Conservation (phyloP, 1,139 yeast species). For the Candida albicans region DNA sequence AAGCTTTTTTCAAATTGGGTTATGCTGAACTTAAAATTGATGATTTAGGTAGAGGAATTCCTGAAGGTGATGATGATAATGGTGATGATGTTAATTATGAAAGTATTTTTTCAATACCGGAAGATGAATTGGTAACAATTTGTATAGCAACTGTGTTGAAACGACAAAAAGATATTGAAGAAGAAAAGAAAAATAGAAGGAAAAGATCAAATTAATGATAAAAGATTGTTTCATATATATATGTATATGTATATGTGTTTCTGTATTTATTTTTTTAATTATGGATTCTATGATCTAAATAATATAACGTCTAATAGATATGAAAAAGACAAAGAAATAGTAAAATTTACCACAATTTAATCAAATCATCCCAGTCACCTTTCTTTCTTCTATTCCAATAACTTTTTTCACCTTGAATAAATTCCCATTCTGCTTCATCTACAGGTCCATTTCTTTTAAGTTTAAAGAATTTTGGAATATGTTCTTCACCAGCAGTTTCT, state of each 20-base stretch:
- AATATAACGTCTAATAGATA: not conserved
- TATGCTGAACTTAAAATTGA: conserved; percentile 14
- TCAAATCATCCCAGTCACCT: conserved; percentile 58
- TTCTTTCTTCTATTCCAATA: conserved; percentile 79
- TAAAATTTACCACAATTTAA: conserved; percentile 49
- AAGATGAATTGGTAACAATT: conserved; percentile 15
- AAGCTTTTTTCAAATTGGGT: conserved; percentile 10
- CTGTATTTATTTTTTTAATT: not conserved
- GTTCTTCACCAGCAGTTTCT: conserved; percentile 44
- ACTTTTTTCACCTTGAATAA: conserved; percentile 59
- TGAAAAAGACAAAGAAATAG: not conserved
- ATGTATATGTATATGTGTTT: not conserved
- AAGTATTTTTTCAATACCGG: conserved; percentile 12
- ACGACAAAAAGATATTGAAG: conserved; percentile 19
- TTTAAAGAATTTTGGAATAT: conserved; percentile 66
- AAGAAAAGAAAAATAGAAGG: conserved; percentile 6
- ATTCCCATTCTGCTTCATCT: conserved; percentile 57
- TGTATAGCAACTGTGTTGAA: conserved; percentile 17
- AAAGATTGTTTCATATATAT: not conserved
- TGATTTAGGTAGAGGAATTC: conserved; percentile 7
- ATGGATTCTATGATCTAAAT: not conserved
- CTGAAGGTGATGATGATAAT: conserved; percentile 2
- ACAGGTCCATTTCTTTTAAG: conserved; percentile 41
- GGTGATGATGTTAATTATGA: conserved; percentile 14
- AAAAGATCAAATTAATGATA: not conserved